These are phyloP conservation scores for Arachis monticola DNA, from an alignment of 331 rosid species.

Conservation along the genomic window DNA sequence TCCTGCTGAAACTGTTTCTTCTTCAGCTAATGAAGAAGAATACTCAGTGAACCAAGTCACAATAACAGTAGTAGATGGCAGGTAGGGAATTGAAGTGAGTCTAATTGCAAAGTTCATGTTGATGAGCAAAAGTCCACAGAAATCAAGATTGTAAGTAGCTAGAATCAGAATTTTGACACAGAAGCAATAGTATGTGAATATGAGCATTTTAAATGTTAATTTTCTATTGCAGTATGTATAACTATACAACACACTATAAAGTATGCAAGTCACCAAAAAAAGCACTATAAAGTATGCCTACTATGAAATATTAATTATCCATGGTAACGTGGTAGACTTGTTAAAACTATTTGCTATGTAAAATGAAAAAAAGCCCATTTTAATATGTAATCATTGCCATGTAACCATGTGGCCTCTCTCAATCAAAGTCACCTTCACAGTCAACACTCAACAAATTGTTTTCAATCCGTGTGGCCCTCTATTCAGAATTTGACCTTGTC, in stretches of 20 bases:
- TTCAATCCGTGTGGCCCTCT: neutral
- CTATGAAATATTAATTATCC: too few relatives aligned
- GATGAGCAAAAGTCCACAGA: neutral
- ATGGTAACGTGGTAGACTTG: neutral
- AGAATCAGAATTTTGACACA: neutral
- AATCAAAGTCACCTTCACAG: too few relatives aligned
- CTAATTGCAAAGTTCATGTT: neutral
- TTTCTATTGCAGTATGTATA: too few relatives aligned
- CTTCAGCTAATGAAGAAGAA: slow-evolving; percentile 54
- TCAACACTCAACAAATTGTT: too few relatives aligned
- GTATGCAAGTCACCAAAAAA: too few relatives aligned
- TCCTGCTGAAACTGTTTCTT: slow-evolving; percentile 46
- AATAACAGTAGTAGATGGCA: slow-evolving; percentile 52
- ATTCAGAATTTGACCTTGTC: neutral
- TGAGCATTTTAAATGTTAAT: neutral
- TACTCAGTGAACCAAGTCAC: slow-evolving; percentile 59
- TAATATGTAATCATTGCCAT: too few relatives aligned
- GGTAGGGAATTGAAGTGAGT: slow-evolving; percentile 42
- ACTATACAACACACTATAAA: too few relatives aligned
- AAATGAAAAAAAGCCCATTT: too few relatives aligned
- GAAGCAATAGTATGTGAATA: neutral
- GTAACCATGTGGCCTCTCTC: too few relatives aligned
- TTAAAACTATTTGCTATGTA: neutral
- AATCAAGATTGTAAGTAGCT: neutral
- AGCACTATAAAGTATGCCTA: too few relatives aligned